Percentiles rank a stretch among this genome's conserved stretches.
Evolutionary conservation across 345 rosid species (phyloP).

Genomic region (Gossypium australe): DNA sequence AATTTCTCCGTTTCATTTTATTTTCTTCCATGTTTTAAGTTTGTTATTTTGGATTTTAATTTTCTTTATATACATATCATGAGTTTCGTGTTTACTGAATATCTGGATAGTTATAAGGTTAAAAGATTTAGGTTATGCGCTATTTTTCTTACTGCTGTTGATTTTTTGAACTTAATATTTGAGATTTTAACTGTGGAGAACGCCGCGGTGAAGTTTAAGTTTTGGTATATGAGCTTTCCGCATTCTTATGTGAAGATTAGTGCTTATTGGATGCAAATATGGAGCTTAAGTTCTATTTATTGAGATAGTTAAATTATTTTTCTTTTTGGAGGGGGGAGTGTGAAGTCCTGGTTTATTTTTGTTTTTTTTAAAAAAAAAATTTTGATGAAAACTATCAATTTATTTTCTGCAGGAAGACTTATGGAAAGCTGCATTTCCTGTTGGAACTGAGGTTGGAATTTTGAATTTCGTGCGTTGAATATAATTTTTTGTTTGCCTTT

Average conservation of each 20-base stretch:
- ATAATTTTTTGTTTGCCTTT: not conserved
- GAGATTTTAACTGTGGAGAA: not conserved
- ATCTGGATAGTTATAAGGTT: not conserved
- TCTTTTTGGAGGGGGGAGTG: too few relatives aligned
- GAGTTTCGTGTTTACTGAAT: not conserved
- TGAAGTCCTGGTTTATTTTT: too few relatives aligned
- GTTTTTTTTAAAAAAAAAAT: not conserved
- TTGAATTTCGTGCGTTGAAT: not conserved
- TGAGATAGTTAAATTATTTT: too few relatives aligned
- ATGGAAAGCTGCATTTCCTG: conserved; percentile 81
- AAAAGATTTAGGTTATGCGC: not conserved
- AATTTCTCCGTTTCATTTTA: not conserved
- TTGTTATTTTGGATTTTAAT: not conserved
- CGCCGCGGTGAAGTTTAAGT: not conserved
- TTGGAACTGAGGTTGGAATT: conserved; percentile 78
- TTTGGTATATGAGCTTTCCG: not conserved
- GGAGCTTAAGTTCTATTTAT: not conserved
- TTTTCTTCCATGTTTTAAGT: not conserved
- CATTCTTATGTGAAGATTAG: not conserved
- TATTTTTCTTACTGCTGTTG: not conserved
- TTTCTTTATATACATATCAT: too few relatives aligned
- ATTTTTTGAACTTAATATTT: not conserved
- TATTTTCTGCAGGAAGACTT: conserved; percentile 68
- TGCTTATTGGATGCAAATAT: not conserved
- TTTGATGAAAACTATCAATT: conserved; percentile 12